Conservation (phyloP, 352 stramenopile genomes). For the Phytophthora capsici region DNA sequence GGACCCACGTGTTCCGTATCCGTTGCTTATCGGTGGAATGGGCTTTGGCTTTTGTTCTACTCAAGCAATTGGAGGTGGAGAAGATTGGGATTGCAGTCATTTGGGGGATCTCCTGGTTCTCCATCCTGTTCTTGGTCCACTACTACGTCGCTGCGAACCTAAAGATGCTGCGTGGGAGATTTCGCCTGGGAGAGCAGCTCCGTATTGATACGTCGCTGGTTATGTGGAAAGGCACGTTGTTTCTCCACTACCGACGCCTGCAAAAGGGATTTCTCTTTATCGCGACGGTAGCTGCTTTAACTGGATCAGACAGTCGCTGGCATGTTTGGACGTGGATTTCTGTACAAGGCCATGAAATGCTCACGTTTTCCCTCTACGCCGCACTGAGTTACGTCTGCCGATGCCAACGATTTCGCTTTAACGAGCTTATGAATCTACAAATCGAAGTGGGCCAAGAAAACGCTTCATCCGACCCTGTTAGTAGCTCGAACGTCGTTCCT, state of each 20-base stretch:
- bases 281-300: conserved; percentile 44
- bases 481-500: conserved; percentile 8
- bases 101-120: conserved; percentile 58
- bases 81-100: conserved; percentile 53
- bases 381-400: conserved; percentile 58
- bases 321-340: conserved; percentile 45
- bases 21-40: conserved; percentile 53
- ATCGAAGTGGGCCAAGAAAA: conserved; percentile 1
- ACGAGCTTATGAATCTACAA: conserved; percentile 44
- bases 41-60: conserved; percentile 46
- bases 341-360: conserved; percentile 46
- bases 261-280: conserved; percentile 56
- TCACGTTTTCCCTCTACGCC: conserved; percentile 50
- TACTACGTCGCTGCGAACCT: conserved; percentile 67
- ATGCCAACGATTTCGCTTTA: conserved; percentile 60
- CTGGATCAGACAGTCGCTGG: conserved; percentile 39
- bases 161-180: conserved; percentile 66
- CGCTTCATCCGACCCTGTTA: conserved; percentile 8
- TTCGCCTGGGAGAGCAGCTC: conserved; percentile 56
- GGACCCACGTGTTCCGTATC: conserved; percentile 55
- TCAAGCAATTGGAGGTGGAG: conserved; percentile 51
- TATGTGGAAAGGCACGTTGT: conserved; percentile 64
- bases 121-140: conserved; percentile 61
- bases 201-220: conserved; percentile 51
- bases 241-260: conserved; percentile 59